These are phyloP conservation scores for Saksenaea vasiformis DNA, from an alignment of 371 early-diverging fungal genomes.

Conservation along the genomic window DNA sequence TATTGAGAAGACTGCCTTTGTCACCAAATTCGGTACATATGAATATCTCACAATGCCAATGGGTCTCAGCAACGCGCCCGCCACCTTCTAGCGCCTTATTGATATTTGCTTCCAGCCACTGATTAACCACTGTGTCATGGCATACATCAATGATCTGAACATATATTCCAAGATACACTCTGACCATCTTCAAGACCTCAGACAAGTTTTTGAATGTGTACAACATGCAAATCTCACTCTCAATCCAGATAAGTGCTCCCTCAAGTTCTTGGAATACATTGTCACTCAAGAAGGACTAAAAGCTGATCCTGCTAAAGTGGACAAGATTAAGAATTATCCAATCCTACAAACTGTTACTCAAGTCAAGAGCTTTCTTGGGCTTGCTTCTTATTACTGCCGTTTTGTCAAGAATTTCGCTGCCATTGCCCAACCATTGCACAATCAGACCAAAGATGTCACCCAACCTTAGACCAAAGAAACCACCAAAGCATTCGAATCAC, in stretches of 20 bases:
- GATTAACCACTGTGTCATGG: slow-evolving; percentile 38
- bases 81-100: slow-evolving; percentile 23
- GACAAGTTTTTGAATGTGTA: slow-evolving; percentile 32
- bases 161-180: slow-evolving; percentile 27
- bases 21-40: slow-evolving; percentile 16
- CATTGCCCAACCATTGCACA: slow-evolving; percentile 37
- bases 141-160: slow-evolving; percentile 41
- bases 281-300: slow-evolving; percentile 23
- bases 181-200: slow-evolving; percentile 39
- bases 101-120: slow-evolving; percentile 36
- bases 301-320: slow-evolving; percentile 35
- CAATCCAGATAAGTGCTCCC: slow-evolving; percentile 39
- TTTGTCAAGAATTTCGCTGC: slow-evolving; percentile 48
- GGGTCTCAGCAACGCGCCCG: slow-evolving; percentile 5
- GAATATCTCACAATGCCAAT: slow-evolving; percentile 43
- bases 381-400: slow-evolving; percentile 51
- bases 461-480: slow-evolving; percentile 35
- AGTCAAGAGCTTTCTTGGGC: slow-evolving; percentile 52
- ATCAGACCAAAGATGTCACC: slow-evolving; percentile 25
- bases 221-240: slow-evolving; percentile 23
- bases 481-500: slow-evolving; percentile 32
- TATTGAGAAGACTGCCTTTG: slow-evolving; percentile 42
- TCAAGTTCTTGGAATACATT: slow-evolving; percentile 51
- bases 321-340: slow-evolving; percentile 37
- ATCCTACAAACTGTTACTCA: slow-evolving; percentile 29